Evolutionary conservation across 768 basidiomycete genomes (phyloP).

Genomic region (Fomitopsis pulvina): DNA sequence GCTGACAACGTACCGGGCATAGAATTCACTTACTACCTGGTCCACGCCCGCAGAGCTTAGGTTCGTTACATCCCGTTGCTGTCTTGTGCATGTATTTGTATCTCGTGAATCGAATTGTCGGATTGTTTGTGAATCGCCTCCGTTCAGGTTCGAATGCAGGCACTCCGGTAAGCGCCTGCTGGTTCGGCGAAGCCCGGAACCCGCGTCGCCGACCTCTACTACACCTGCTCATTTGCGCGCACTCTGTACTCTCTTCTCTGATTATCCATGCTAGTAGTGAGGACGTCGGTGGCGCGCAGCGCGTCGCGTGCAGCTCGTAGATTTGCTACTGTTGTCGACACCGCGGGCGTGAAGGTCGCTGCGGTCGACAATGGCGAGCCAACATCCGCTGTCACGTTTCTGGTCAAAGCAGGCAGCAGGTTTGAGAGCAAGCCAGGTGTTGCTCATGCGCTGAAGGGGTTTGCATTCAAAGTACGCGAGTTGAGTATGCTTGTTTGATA

Average conservation of each 20-base stretch:
- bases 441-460: constrained; percentile 94
- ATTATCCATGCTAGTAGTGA: constrained; percentile 54
- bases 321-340: constrained; percentile 81
- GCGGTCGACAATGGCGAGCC: constrained; percentile 78
- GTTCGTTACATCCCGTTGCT: neutral
- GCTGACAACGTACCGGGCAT: constrained; percentile 40
- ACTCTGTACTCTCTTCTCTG: constrained; percentile 17
- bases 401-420: constrained; percentile 89
- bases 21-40: constrained; percentile 41
- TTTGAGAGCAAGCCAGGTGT: constrained; percentile 86
- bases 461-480: constrained; percentile 99
- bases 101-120: neutral
- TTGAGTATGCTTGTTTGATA: constrained; percentile 18
- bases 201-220: constrained; percentile 4
- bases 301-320: constrained; percentile 56
- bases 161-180: neutral
- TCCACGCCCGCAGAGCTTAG: constrained; percentile 31
- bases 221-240: constrained; percentile 2
- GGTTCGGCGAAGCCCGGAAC: constrained; percentile 14
- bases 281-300: constrained; percentile 50
- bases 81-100: neutral
- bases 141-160: neutral
- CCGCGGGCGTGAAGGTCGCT: constrained; percentile 79
- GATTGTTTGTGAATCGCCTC: neutral
- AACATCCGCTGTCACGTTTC: constrained; percentile 79